Base-by-base conservation (phyloP, 441 rosid species). In the Codiaeum variegatum region DNA sequence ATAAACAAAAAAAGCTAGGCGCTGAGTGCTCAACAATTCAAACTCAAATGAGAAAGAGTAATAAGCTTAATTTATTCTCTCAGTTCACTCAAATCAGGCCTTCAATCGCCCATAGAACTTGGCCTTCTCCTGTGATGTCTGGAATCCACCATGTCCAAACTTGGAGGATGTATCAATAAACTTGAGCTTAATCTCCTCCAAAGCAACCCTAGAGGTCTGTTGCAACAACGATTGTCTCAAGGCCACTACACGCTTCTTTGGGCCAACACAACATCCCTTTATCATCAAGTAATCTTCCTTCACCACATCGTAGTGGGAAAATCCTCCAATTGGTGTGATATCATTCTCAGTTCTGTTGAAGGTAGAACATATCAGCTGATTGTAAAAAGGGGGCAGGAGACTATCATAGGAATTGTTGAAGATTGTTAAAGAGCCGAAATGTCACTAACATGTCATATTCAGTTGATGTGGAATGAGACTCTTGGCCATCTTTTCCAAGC, bases 201-300 rank as follows among this genome's bases (percentile, higher is more conserved):
- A 67, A 52, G 97, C 93, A 67, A 83, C 62, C 32, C 98, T 86
- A 34, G 93, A 90, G 1, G 97, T 92, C 84, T 91, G 98, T 16
- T 81, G 79, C 67, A 89, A 83, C 59, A 92, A 80, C 0, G 98
- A 84, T 70, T 83, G 92, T 46, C 98, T 85, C 32, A 92, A 86
- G 13, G 97, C 91, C 38, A 91, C 96, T 2, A 93, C 97, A 69
- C 98, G 87, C 91, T 90, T 93, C 94, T 91, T 92, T n/a, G 97
- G 93, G 29, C 97, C 98, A 8, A 88, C 87, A 69, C 94, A 91
- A 77, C 96, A 86, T 63, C 98, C 98, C 84, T 91, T 92, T 69
- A 92, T 88, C 94, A 93, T 86, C 75, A 93, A 12, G 51, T 84
- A 93, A 75, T 93, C 98, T 47, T 87, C 88, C 75, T 90, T 90